Conservation (phyloP, 257 asterid genomes). For the Leptodermis oblonga region DNA sequence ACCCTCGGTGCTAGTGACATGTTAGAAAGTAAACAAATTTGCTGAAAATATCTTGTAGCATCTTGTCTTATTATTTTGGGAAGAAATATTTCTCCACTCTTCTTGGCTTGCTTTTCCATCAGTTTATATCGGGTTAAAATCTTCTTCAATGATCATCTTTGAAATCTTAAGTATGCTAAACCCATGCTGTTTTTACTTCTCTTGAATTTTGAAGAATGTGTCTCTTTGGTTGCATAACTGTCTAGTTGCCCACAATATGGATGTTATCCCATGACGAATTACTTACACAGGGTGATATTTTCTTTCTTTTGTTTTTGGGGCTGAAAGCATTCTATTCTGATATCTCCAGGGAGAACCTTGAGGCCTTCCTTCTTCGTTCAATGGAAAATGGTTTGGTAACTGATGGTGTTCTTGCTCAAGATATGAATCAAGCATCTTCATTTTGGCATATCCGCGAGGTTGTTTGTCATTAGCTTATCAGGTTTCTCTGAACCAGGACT, state of each 20-base stretch:
- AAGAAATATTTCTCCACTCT: background rate
- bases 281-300: slow-evolving; percentile 9
- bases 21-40: background rate
- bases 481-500: background rate
- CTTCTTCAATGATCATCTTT: background rate
- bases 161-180: background rate
- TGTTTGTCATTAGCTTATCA: slow-evolving; percentile 18
- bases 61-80: background rate
- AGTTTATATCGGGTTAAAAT: background rate
- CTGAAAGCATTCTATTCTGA: slow-evolving; percentile 14
- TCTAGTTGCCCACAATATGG: background rate
- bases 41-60: background rate
- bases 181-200: background rate
- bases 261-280: background rate
- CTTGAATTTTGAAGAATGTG: background rate
- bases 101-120: background rate
- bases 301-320: slow-evolving; percentile 15
- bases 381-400: slow-evolving; percentile 77
- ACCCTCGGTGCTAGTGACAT: background rate
- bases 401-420: slow-evolving; percentile 97
- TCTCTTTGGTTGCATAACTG: slow-evolving; percentile 3
- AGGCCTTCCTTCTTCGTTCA: slow-evolving; percentile 72
- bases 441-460: slow-evolving; percentile 99
- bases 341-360: slow-evolving; percentile 80
- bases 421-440: slow-evolving; percentile 86